These are phyloP conservation scores for Colletotrichum sansevieriae DNA, from an alignment of 2,329 filamentous ascomycete genomes.

Conservation along the genomic window DNA sequence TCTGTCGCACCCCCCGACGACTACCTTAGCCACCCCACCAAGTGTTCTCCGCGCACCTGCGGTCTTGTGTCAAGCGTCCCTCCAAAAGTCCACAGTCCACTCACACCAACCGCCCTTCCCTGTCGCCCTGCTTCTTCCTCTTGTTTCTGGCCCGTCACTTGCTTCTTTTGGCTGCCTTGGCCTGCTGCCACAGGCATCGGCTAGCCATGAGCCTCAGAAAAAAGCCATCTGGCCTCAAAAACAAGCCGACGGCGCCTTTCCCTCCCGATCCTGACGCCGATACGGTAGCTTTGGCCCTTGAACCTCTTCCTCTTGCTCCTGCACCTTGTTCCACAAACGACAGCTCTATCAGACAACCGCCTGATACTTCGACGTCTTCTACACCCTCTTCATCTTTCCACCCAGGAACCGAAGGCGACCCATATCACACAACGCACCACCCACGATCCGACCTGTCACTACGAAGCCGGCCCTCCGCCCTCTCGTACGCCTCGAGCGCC, in stretches of 20 bases:
- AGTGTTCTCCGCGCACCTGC: conserved; percentile 5
- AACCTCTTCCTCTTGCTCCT: conserved; percentile 34
- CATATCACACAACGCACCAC: conserved; percentile 35
- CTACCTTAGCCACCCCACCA: conserved; percentile 14
- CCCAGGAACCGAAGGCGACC: conserved; percentile 26
- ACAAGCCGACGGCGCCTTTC: conserved; percentile 31
- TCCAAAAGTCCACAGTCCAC: conserved; percentile 24
- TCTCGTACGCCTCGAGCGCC: conserved; percentile 27
- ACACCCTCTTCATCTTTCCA: conserved; percentile 27
- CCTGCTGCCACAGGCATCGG: conserved; percentile 29
- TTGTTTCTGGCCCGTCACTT: conserved; percentile 35
- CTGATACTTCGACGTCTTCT: conserved; percentile 19
- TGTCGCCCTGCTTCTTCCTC: conserved; percentile 28
- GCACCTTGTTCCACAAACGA: conserved; percentile 21
- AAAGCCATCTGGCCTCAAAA: conserved; percentile 36
- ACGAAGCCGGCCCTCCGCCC: conserved; percentile 28
- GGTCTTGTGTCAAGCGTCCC: conserved; percentile 3
- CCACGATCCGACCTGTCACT: conserved; percentile 24
- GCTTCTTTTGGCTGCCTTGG: conserved; percentile 30
- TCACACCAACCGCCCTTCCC: conserved; percentile 32
- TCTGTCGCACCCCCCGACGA: neutral
- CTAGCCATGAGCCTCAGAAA: conserved; percentile 37
- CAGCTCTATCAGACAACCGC: conserved; percentile 19
- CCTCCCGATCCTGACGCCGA: conserved; percentile 35
- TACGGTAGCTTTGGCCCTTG: conserved; percentile 35